These are phyloP conservation scores for Pseudocercospora musae DNA, from an alignment of 2,329 filamentous ascomycete genomes.

Conservation along the genomic window DNA sequence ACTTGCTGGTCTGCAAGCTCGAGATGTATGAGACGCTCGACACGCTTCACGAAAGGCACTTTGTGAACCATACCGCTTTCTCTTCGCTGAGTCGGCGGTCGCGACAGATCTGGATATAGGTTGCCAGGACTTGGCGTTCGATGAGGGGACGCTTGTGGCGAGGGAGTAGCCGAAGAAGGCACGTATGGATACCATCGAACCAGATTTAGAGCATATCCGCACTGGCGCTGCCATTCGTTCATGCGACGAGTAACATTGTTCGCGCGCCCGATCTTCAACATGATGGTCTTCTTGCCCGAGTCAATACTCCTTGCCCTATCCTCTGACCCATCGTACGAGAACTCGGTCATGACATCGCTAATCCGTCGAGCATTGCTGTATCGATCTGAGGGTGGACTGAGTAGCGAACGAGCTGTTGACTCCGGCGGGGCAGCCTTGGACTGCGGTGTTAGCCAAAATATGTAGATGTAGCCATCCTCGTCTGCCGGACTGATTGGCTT, in stretches of 20 bases:
- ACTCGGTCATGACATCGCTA: constrained; percentile 37
- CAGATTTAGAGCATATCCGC: constrained; percentile 81
- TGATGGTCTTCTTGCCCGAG: constrained; percentile 56
- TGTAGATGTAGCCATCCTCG: constrained; percentile 93
- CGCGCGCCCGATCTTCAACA: constrained; percentile 63
- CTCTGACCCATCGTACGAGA: constrained; percentile 24
- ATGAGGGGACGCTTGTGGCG: constrained; percentile 20
- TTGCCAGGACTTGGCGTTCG: constrained; percentile 6
- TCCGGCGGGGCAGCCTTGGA: constrained; percentile 54
- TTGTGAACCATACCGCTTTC: constrained; percentile 52
- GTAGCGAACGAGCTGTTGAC: constrained; percentile 34
- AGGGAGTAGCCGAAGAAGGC: constrained; percentile 23
- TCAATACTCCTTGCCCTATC: not conserved
- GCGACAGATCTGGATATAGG: constrained; percentile 32
- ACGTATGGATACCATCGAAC: constrained; percentile 90
- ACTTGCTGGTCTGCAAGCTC: constrained; percentile 66
- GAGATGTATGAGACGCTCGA: constrained; percentile 86
- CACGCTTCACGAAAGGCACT: constrained; percentile 79
- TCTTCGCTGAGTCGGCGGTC: constrained; percentile 17
- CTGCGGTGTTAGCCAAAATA: constrained; percentile 86
- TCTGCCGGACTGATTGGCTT: constrained; percentile 71
- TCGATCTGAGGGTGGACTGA: constrained; percentile 25
- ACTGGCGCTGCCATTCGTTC: constrained; percentile 91
- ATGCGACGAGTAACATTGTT: constrained; percentile 86
- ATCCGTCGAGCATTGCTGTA: constrained; percentile 23